Conservation (phyloP, 2,329 filamentous ascomycete species). For the Aspergillus arachidicola region DNA sequence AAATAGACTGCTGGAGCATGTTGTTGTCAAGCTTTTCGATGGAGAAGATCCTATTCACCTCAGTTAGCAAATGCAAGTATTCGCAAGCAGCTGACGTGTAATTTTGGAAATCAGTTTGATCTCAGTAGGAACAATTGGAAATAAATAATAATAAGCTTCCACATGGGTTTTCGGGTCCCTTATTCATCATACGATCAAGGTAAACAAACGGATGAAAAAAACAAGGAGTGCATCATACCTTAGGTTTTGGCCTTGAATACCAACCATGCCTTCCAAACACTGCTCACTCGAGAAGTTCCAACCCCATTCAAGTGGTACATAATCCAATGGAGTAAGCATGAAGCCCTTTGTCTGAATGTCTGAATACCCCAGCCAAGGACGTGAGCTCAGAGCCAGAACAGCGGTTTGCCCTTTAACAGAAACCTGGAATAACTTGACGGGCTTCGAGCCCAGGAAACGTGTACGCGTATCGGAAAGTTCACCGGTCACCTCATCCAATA, state of each 20-base stretch:
- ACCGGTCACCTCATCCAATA: conserved; percentile 92
- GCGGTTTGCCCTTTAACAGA: conserved; percentile 81
- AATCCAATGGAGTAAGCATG: conserved; percentile 88
- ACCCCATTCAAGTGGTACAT: conserved; percentile 84
- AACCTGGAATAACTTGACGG: conserved; percentile 89
- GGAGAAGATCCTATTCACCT: conserved; percentile 72
- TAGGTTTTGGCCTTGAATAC: conserved; percentile 84
- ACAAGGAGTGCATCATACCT: conserved; percentile 62
- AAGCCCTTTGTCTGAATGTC: conserved; percentile 85
- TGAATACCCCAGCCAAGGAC: conserved; percentile 94
- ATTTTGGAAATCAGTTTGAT: conserved; percentile 23
- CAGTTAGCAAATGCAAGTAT: conserved; percentile 7
- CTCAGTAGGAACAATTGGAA: conserved; percentile 99
- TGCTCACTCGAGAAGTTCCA: conserved; percentile 98
- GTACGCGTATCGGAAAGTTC: conserved; percentile 93
- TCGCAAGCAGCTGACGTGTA: neutral
- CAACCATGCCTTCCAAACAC: conserved; percentile 90
- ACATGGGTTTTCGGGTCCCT: conserved; percentile 42
- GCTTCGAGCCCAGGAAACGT: conserved; percentile 88
- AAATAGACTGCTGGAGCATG: conserved; percentile 81
- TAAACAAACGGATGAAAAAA: conserved; percentile 14
- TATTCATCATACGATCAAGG: conserved; percentile 48
- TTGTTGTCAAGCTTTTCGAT: conserved; percentile 85
- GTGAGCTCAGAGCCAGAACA: conserved; percentile 85
- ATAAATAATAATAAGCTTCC: conserved; percentile 50